Conservation (phyloP, 192 early-diverging fungal genomes). For the Dimargaris xerosporica region DNA sequence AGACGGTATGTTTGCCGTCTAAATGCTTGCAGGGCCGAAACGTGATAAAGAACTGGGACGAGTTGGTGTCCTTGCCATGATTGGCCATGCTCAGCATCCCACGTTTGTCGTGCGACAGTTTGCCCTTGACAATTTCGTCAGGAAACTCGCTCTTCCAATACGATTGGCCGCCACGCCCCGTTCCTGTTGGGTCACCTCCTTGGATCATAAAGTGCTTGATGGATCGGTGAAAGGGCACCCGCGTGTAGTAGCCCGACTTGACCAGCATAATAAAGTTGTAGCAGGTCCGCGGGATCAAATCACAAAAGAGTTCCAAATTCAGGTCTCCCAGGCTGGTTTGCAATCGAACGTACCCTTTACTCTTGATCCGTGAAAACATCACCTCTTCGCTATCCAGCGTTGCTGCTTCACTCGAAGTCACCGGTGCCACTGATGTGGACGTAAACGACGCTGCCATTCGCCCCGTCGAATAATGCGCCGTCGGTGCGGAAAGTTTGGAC, state of each 20-base stretch:
- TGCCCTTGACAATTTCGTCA: conserved; percentile 47
- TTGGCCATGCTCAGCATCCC: conserved; percentile 95
- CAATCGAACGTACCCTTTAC: conserved; percentile 62
- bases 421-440: conserved; percentile 61
- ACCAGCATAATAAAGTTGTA: conserved; percentile 86
- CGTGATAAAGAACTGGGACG: conserved; percentile 54
- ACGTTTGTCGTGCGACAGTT: conserved; percentile 56
- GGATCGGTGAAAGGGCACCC: conserved; percentile 67
- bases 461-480: conserved; percentile 71
- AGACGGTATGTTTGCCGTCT: conserved; percentile 84
- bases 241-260: conserved; percentile 75
- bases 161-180: conserved; percentile 75
- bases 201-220: conserved; percentile 95
- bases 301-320: conserved; percentile 66
- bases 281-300: conserved; percentile 69
- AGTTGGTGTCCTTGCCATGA: conserved; percentile 79
- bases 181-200: conserved; percentile 93
- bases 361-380: conserved; percentile 72
- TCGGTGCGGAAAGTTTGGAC: conserved; percentile 21
- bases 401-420: conserved; percentile 52
- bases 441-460: conserved; percentile 67
- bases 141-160: conserved; percentile 49
- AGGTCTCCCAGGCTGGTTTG: conserved; percentile 70
- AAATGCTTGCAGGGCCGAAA: conserved; percentile 47
- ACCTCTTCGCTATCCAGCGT: conserved; percentile 71